Conservation (phyloP, 2,329 filamentous ascomycete genomes). For the Fusarium drepaniforme region DNA sequence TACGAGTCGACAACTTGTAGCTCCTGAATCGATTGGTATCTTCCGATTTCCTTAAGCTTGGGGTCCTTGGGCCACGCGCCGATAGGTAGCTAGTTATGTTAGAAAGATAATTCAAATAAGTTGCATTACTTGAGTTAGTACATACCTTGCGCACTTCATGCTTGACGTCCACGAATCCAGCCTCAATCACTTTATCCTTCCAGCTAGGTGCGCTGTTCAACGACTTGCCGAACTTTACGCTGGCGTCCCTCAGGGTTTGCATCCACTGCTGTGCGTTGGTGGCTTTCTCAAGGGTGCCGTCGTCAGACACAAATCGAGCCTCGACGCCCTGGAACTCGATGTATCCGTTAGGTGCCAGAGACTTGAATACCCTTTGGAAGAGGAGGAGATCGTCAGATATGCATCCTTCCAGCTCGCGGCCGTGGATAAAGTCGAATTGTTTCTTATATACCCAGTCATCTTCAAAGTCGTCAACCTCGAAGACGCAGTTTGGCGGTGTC, state of each 20-base stretch:
- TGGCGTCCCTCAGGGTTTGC: constrained; percentile 13
- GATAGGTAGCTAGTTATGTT: constrained; percentile 16
- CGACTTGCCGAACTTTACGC: constrained; percentile 27
- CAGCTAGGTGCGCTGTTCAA: constrained; percentile 19
- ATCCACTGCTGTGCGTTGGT: constrained; percentile 25
- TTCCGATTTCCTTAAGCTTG: constrained; percentile 19
- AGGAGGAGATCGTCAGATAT: constrained; percentile 27
- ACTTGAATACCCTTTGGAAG: constrained; percentile 17
- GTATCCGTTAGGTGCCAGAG: constrained; percentile 20
- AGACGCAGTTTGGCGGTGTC: constrained; percentile 28
- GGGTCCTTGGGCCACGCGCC: constrained; percentile 27
- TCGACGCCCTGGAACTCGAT: constrained; percentile 25
- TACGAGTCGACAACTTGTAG: constrained; percentile 34
- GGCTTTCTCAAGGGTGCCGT: constrained; percentile 29
- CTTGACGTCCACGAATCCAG: constrained; percentile 26
- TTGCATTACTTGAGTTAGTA: not conserved
- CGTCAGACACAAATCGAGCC: constrained; percentile 29
- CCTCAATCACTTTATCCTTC: constrained; percentile 23
- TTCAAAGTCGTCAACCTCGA: constrained; percentile 35
- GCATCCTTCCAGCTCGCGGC: constrained; percentile 32
- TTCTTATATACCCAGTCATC: constrained; percentile 31
- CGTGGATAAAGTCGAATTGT: constrained; percentile 35
- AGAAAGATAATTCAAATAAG: not conserved
- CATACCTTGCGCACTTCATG: constrained; percentile 29
- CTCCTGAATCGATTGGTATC: constrained; percentile 27